Evolutionary conservation across 192 early-diverging fungal species (phyloP).

Genomic region (Coemansia sp.): DNA sequence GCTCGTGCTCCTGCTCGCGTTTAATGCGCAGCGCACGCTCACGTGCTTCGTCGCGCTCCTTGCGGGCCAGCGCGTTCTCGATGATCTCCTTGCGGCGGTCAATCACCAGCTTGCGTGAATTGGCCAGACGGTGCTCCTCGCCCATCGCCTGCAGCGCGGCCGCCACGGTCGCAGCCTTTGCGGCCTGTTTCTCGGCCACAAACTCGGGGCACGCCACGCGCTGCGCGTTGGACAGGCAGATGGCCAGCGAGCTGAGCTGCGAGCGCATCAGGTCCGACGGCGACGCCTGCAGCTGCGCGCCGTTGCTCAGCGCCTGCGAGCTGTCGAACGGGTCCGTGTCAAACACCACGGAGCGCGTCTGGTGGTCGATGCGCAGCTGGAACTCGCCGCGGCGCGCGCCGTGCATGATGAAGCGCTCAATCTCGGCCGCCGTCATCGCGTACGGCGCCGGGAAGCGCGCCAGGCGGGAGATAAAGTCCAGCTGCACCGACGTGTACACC

Average conservation of each 20-base stretch:
- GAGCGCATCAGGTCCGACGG: constrained; percentile 90
- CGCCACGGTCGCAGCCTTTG: constrained; percentile 65
- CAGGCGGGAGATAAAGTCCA: constrained; percentile 88
- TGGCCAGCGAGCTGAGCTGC: constrained; percentile 85
- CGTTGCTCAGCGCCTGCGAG: constrained; percentile 74
- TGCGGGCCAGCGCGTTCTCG: constrained; percentile 69
- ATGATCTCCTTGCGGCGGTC: constrained; percentile 79
- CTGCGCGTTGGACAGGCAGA: constrained; percentile 81
- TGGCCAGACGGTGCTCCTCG: constrained; percentile 77
- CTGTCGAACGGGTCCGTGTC: constrained; percentile 88
- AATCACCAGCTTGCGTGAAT: constrained; percentile 81
- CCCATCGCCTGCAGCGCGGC: constrained; percentile 71
- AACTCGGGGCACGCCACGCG: constrained; percentile 78
- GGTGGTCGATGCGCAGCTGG: constrained; percentile 92
- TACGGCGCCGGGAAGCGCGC: constrained; percentile 85
- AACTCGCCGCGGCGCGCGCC: constrained; percentile 96
- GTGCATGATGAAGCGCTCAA: constrained; percentile 99
- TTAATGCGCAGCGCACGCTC: constrained; percentile 69
- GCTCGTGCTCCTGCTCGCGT: constrained; percentile 81
- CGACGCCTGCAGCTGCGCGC: constrained; percentile 78
- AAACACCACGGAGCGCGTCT: constrained; percentile 84
- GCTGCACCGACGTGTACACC: constrained; percentile 96
- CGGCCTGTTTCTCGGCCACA: constrained; percentile 62
- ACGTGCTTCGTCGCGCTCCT: constrained; percentile 82
- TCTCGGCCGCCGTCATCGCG: constrained; percentile 78